Conservation (phyloP, 2,329 filamentous ascomycete species). For the Allantophomopsis cytisporea region DNA sequence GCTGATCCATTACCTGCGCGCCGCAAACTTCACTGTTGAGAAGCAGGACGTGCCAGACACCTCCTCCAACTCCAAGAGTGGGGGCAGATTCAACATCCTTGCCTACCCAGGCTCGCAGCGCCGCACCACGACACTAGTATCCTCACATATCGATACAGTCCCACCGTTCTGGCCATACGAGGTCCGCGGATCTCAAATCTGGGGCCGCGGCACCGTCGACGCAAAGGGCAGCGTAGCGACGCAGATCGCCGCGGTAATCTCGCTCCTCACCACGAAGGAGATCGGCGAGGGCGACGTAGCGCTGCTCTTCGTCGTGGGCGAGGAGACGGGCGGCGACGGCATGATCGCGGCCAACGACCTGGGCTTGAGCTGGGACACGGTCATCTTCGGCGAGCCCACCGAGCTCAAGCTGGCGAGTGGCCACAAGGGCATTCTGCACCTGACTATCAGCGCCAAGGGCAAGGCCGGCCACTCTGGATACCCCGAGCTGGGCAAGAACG, state of each 20-base stretch:
- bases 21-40: slow-evolving; percentile 47
- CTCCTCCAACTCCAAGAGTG: neutral
- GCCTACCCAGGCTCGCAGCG: slow-evolving; percentile 38
- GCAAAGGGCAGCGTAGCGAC: slow-evolving; percentile 59
- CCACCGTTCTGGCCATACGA: slow-evolving; percentile 32
- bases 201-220: slow-evolving; percentile 63
- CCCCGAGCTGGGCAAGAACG: slow-evolving; percentile 76
- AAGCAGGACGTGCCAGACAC: slow-evolving; percentile 30
- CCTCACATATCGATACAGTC: slow-evolving; percentile 52
- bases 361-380: slow-evolving; percentile 42
- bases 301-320: slow-evolving; percentile 62
- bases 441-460: slow-evolving; percentile 55
- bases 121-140: slow-evolving; percentile 35
- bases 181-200: slow-evolving; percentile 34
- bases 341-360: slow-evolving; percentile 50
- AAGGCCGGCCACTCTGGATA: slow-evolving; percentile 84
- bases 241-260: slow-evolving; percentile 54
- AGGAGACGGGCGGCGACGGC: slow-evolving; percentile 69
- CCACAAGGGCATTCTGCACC: slow-evolving; percentile 73
- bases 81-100: slow-evolving; percentile 38
- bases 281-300: slow-evolving; percentile 36
- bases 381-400: slow-evolving; percentile 89
- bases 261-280: slow-evolving; percentile 29
- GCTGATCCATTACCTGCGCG: slow-evolving; percentile 39
- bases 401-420: slow-evolving; percentile 77